phyloP scores from a whole-genome alignment of 179 eudicot species.

The Pouteria campechiana region DNA sequence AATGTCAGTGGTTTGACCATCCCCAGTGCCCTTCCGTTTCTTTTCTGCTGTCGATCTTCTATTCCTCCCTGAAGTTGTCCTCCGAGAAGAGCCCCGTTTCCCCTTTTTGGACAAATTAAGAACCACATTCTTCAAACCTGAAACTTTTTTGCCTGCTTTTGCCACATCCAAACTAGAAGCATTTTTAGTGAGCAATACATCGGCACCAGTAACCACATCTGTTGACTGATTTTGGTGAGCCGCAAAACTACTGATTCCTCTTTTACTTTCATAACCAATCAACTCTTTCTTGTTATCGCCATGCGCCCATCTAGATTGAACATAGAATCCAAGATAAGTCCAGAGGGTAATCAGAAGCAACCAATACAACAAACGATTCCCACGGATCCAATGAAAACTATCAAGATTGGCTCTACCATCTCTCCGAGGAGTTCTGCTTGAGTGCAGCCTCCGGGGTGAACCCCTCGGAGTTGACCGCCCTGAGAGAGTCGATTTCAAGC shows the following conservation, averaged over 20 bases:
- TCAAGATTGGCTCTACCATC: constrained; percentile 35
- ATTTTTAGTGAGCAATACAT: constrained; percentile 11
- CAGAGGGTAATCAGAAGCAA: constrained; percentile 90
- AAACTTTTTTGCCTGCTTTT: constrained; percentile 11
- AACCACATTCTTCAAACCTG: constrained; percentile 14
- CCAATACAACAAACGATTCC: constrained; percentile 72
- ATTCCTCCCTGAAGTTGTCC: constrained; percentile 19
- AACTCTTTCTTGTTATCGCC: constrained; percentile 60
- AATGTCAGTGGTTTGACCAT: constrained; percentile 26
- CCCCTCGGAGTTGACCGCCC: constrained; percentile 80
- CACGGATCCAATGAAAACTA: constrained; percentile 51
- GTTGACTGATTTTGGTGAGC: constrained; percentile 16
- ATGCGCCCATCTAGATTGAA: constrained; percentile 98
- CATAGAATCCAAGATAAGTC: constrained; percentile 89
- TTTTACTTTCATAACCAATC: constrained; percentile 45
- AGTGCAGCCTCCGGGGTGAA: constrained; percentile 64
- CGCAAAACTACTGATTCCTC: constrained; percentile 14
- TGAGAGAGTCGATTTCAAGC: constrained; percentile 61
- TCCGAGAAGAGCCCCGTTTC: constrained; percentile 15
- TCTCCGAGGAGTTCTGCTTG: constrained; percentile 65
- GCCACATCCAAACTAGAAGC: constrained; percentile 4
- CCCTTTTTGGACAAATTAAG: constrained; percentile 20
- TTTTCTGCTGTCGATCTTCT: constrained; percentile 39
- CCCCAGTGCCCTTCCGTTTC: constrained; percentile 25
- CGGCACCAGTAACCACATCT: constrained; percentile 31